Percentiles rank a stretch among this genome's conserved stretches.
Evolutionary conservation across 768 basidiomycete genomes (phyloP).

Genomic region (Boletus vinaceobasis): DNA sequence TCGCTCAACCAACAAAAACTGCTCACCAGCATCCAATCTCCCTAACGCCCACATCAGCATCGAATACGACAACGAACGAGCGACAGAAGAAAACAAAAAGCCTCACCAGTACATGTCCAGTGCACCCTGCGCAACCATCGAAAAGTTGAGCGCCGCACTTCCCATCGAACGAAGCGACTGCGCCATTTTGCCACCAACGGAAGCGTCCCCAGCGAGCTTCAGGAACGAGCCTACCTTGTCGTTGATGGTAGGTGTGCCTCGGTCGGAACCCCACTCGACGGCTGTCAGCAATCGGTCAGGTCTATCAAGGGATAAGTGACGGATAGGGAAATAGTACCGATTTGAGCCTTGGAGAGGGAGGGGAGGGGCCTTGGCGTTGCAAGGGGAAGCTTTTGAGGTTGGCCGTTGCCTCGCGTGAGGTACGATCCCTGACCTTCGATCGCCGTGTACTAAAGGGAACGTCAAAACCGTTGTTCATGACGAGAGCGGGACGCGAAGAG

Average conservation of each 20-base stretch:
- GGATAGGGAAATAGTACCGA: constrained; percentile 40
- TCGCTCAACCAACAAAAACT: not conserved
- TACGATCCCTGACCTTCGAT: constrained; percentile 77
- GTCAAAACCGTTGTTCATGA: not conserved
- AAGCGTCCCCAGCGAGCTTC: constrained; percentile 70
- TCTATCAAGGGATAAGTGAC: not conserved
- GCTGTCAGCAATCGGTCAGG: constrained; percentile 37
- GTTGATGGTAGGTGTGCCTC: constrained; percentile 48
- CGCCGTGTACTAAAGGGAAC: constrained; percentile 62
- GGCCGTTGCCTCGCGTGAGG: constrained; percentile 49
- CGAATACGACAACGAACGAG: not conserved
- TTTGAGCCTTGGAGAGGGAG: constrained; percentile 66
- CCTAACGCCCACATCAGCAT: constrained; percentile 37
- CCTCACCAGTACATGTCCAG: constrained; percentile 84
- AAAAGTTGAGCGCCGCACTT: constrained; percentile 79
- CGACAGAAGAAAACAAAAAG: not conserved
- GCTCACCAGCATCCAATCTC: constrained; percentile 75
- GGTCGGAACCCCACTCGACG: constrained; percentile 88
- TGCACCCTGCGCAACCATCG: constrained; percentile 83
- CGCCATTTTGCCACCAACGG: constrained; percentile 76
- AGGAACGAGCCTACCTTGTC: constrained; percentile 67
- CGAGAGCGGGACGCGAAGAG: not conserved
- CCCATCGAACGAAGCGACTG: constrained; percentile 83
- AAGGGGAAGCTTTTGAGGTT: constrained; percentile 63
- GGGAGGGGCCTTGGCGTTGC: constrained; percentile 58